A percentile compares a stretch with the other conserved stretches of the same genome.
These are phyloP conservation scores for Salix brachista DNA, from an alignment of 345 rosid species.

Conservation along the genomic window DNA sequence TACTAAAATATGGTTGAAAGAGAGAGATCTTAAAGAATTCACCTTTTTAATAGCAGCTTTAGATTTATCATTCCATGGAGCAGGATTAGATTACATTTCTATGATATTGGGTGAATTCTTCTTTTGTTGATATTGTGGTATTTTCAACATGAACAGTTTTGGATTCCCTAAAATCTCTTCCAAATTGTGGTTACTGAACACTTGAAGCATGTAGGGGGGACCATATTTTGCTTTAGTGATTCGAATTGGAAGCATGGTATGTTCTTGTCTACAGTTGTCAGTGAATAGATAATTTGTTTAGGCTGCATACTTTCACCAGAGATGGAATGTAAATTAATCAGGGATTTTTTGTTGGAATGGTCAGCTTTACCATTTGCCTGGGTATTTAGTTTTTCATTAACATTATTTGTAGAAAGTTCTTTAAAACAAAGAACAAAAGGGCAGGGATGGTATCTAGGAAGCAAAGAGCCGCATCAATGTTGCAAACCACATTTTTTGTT, in stretches of 20 bases:
- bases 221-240: no score
- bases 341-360: no score
- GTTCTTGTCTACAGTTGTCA: no score
- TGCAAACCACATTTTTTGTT: background rate
- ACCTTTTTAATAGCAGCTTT: background rate
- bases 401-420: background rate
- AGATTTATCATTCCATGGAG: background rate
- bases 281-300: no score
- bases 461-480: background rate
- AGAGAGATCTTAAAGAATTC: background rate
- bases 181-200: background rate
- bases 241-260: no score
- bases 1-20: background rate
- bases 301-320: no score
- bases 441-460: background rate
- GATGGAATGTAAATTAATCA: no score
- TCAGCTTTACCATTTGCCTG: no score
- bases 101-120: background rate
- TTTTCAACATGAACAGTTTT: background rate
- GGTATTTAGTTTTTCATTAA: background rate
- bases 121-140: background rate
- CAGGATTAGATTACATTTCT: background rate
- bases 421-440: background rate
- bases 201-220: no score
- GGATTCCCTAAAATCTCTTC: background rate